Base-by-base conservation (phyloP, 2,329 filamentous ascomycete species). In the Scedosporium minutisporum region DNA sequence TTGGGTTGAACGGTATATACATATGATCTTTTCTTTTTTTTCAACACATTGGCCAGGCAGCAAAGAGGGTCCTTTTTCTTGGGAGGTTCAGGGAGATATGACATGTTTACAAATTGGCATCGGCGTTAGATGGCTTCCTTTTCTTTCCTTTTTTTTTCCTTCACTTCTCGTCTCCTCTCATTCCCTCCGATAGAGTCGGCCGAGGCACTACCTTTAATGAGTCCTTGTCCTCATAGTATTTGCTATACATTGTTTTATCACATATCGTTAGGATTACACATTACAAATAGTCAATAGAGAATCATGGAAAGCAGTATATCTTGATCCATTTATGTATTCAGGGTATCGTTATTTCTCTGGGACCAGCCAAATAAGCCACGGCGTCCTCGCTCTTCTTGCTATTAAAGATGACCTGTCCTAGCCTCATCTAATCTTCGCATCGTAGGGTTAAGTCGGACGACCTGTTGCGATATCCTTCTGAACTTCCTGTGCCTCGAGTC, bases 401-500 rank as follows among this genome's bases (percentile, higher is more conserved):
- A 48, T 3, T 10, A n/a, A n/a, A 21, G 4, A 21, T 1, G 44
- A 9, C 44, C 44, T 48, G 1, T 21, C n/a, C 44, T 5, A 21
- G 12, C n/a, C 6, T 18, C 44, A 21, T 48, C 18, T n/a, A 21
- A 48, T n/a, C 6, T 10, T 48, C n/a, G 33, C n/a, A 48, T 59
- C 53, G 38, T 33, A 59, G 57, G 16, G 33, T 33, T 57, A 61
- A 27, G 18, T 29, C 38, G 23, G 38, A 38, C 63, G 61, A 46
- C 69, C 69, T 3, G 69, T 66, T 3, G 73, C 73, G 14, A 72
- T 68, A 60, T 77, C 71, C 23, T 79, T 74, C 63, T 82, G 76
- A 16, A 76, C 74, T 62, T 78, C 77, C 65, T 83, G 81, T 10
- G 79, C 80, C 65, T 86, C 82, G 65, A 80, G 80, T 33, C 84